Conservation (phyloP, 163 green algal genomes). For the Chloromonas sp. region DNA sequence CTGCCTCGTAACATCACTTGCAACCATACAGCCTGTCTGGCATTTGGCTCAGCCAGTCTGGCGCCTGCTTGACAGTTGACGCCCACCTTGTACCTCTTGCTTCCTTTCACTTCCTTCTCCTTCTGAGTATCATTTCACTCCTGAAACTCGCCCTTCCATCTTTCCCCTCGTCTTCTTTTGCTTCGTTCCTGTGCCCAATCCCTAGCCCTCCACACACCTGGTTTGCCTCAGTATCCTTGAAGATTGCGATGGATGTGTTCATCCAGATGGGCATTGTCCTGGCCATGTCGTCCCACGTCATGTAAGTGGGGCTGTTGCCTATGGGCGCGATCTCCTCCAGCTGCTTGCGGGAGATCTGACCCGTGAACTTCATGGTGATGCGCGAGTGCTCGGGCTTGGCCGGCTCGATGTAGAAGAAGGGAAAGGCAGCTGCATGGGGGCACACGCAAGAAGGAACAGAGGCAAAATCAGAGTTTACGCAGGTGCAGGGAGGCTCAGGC, state of each 20-base stretch:
- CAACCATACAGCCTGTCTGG: no score
- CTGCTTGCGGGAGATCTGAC: slow-evolving; percentile 20
- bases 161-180: no score
- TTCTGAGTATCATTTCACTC: no score
- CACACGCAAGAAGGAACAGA: not conserved
- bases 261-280: slow-evolving; percentile 73
- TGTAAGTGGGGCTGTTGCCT: slow-evolving; percentile 81
- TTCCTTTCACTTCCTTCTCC: no score
- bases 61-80: no score
- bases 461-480: no score
- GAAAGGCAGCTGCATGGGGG: slow-evolving; percentile 63
- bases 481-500: no score
- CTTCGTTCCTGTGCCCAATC: no score
- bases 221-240: slow-evolving; percentile 64
- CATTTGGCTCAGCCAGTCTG: no score
- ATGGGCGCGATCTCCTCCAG: slow-evolving; percentile 78
- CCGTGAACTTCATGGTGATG: slow-evolving; percentile 72
- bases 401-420: slow-evolving; percentile 90
- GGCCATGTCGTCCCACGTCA: slow-evolving; percentile 70
- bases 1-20: no score
- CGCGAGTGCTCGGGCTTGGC: slow-evolving; percentile 47
- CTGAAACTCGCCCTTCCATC: no score
- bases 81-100: no score
- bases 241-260: slow-evolving; percentile 75
- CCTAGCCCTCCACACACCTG: slow-evolving; percentile 33